Evolutionary conservation across 2,329 filamentous ascomycete species (phyloP).

Genomic region (Ophiocordyceps camponoti-rufipedis): DNA sequence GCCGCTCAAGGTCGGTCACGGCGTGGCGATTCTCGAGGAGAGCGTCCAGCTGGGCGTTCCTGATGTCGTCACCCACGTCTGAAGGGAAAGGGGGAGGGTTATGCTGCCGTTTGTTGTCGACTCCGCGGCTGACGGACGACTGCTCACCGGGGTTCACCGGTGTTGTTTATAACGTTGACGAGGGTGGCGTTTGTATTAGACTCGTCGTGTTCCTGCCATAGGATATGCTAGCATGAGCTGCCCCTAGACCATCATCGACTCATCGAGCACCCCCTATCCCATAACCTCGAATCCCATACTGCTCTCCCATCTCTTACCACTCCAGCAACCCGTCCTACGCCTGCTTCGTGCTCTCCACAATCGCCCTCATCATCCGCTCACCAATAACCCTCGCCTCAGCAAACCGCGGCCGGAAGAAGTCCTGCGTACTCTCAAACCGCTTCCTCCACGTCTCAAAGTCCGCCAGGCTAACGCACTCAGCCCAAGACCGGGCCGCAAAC

Average conservation of each 20-base stretch:
- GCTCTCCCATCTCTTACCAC: too few relatives aligned
- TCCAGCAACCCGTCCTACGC: neutral
- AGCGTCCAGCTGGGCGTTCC: conserved; percentile 27
- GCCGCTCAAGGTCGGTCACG: conserved; percentile 27
- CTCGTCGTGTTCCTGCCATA: neutral
- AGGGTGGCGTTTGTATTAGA: neutral
- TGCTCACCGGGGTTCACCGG: too few relatives aligned
- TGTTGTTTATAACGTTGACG: neutral
- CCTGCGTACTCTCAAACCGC: conserved; percentile 77
- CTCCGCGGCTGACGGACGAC: neutral
- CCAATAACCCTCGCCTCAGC: conserved; percentile 72
- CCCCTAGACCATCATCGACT: neutral
- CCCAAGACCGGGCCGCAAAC: conserved; percentile 91
- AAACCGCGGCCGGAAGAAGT: conserved; percentile 83
- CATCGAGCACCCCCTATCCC: neutral
- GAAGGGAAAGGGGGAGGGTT: neutral
- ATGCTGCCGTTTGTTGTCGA: too few relatives aligned
- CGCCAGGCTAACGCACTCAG: conserved; percentile 75
- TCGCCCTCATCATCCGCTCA: conserved; percentile 94
- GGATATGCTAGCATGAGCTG: neutral
- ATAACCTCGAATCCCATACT: too few relatives aligned
- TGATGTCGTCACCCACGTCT: conserved; percentile 21
- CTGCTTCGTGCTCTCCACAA: conserved; percentile 47
- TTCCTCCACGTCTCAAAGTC: conserved; percentile 88
- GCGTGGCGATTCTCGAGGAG: conserved; percentile 38